Conservation (phyloP, 352 stramenopile genomes). For the Phytophthora megakarya region DNA sequence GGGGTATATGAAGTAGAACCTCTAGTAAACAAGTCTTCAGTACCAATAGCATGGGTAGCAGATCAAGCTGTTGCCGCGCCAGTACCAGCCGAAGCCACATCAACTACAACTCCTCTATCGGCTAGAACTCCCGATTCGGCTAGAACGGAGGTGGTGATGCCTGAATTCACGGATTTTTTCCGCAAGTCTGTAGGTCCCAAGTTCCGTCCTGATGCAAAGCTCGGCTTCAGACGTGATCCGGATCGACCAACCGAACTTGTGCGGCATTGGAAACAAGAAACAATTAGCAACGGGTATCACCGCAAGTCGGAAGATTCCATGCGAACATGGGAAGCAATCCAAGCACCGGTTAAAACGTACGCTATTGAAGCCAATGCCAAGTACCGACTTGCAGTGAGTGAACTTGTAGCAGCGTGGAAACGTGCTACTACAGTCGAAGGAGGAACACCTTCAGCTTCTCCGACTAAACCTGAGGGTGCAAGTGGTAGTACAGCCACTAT, state of each 20-base stretch:
- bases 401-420: conserved; percentile 51
- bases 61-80: conserved; percentile 3
- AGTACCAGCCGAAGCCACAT: background rate
- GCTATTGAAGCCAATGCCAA: conserved; percentile 72
- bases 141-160: conserved; percentile 43
- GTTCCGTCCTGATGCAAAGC: conserved; percentile 52
- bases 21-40: conserved; percentile 23
- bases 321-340: conserved; percentile 77
- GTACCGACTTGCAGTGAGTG: conserved; percentile 55
- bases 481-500: background rate
- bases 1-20: conserved; percentile 12
- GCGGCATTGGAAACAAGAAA: conserved; percentile 68
- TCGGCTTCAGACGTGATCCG: conserved; percentile 65
- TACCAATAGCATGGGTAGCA: conserved; percentile 6
- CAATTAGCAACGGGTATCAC: conserved; percentile 46
- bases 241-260: conserved; percentile 52
- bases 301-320: conserved; percentile 49
- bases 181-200: conserved; percentile 51
- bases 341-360: conserved; percentile 74
- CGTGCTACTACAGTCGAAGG: conserved; percentile 26
- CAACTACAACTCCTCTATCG: conserved; percentile 7
- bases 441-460: conserved; percentile 8
- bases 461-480: conserved; percentile 14
- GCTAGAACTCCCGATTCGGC: conserved; percentile 12
- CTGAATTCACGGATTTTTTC: conserved; percentile 77